Evolutionary conservation across 306 rosid genomes (phyloP).

Genomic region (Myrica gale): DNA sequence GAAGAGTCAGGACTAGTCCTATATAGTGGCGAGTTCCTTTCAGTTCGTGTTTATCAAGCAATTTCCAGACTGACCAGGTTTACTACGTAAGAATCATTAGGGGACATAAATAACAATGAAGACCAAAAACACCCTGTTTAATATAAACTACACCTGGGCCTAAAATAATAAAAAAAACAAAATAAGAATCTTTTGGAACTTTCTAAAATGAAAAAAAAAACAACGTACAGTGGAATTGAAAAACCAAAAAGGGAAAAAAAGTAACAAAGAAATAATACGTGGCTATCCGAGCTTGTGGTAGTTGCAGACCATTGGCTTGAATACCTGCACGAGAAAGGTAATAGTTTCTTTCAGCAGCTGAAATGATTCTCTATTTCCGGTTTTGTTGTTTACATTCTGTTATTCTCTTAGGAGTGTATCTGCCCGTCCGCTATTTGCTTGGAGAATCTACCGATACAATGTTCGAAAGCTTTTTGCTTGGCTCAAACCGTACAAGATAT

Average conservation of each 20-base stretch:
- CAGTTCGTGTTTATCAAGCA: too few species aligned
- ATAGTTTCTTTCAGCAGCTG: conserved; percentile 11
- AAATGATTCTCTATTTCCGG: not conserved
- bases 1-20: too few species aligned
- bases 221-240: not conserved
- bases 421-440: not conserved
- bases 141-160: not conserved
- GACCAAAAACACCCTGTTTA: not conserved
- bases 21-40: too few species aligned
- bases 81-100: not conserved
- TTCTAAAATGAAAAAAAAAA: not conserved
- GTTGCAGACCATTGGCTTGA: conserved; percentile 26
- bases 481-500: not conserved
- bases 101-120: not conserved
- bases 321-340: conserved; percentile 38
- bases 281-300: conserved; percentile 25
- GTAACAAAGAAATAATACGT: conserved; percentile 33
- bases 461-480: not conserved
- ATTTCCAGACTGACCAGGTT: not conserved
- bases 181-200: not conserved
- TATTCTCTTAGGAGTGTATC: not conserved
- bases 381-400: not conserved
- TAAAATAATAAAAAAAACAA: not conserved
- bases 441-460: not conserved
- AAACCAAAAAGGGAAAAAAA: not conserved